Evolutionary conservation across 352 stramenopile species (phyloP).

Genomic region (Sclerospora graminicola): DNA sequence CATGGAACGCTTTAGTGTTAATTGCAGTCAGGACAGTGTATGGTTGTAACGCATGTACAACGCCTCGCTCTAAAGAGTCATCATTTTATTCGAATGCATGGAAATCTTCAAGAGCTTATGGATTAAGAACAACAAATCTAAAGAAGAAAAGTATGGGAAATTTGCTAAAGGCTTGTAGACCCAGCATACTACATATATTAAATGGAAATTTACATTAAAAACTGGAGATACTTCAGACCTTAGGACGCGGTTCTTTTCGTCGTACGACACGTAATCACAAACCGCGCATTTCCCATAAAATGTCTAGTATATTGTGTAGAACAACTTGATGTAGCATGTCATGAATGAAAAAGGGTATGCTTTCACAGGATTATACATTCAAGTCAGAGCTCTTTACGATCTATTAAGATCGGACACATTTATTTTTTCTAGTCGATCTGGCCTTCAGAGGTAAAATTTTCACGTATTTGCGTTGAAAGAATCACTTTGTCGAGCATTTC

Average conservation of each 20-base stretch:
- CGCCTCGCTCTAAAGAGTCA: conserved; percentile 53
- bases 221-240: conserved; percentile 63
- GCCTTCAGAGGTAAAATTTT: conserved; percentile 88
- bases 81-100: conserved; percentile 75
- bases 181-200: conserved; percentile 64
- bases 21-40: conserved; percentile 85
- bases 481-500: conserved; percentile 65
- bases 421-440: conserved; percentile 90
- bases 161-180: conserved; percentile 27
- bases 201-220: conserved; percentile 63
- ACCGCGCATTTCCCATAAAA: conserved; percentile 81
- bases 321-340: conserved; percentile 88
- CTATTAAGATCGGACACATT: conserved; percentile 85
- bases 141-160: conserved; percentile 1
- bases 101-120: conserved; percentile 73
- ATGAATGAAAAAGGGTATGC: conserved; percentile 87
- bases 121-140: conserved; percentile 34
- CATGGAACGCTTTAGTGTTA: conserved; percentile 88
- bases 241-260: conserved; percentile 82
- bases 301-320: conserved; percentile 88
- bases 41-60: conserved; percentile 50
- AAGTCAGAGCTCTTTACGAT: conserved; percentile 85
- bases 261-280: conserved; percentile 58
- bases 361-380: conserved; percentile 83
- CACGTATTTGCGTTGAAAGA: conserved; percentile 80